Base-by-base conservation (phyloP, 106 monocot species). In the Platanthera guangdongensis region DNA sequence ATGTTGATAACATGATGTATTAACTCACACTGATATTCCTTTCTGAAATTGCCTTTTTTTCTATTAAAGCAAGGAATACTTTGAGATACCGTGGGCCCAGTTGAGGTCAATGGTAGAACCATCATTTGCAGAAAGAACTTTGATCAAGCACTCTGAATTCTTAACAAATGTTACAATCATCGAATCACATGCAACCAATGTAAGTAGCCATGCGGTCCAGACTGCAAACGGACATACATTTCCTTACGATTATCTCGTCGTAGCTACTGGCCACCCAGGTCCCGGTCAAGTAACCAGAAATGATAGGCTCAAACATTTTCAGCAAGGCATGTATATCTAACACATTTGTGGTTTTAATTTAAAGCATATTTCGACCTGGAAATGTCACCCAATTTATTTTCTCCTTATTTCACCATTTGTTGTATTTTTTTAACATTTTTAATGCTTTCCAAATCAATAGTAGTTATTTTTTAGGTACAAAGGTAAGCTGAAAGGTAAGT, bases 31-130 rank as follows among this genome's bases (percentile, higher is more conserved):
- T 39, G 39, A 39, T 39, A 39, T 39, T 39, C 39, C 39, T 39
- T 39, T 39, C 39, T 39, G 39, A 39, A 39, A 22, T 72, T 18
- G 30, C 32, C 13, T 19, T 78, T 46, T 9, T 4, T 9, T 25
- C 1, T 53, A 25, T 28, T 28, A 47, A 67, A 91, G 90, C 72
- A 91, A 91, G 75, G 90, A 91, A 49, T 91, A 91, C 65, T 82
- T 91, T 75, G 90, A 91, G 82, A 91, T 91, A 25, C 79, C 90
- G 57, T 91, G 90, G 90, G 90, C 90, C 45, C 74, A 74, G 21
- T 47, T 86, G 79, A 82, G 86, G 69, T 72, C 79, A 18, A 86
- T 57, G 79, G 86, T 86, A 9, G 86, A 82, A 51, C 86, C 86
- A 53, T 76, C 82, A 14, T 54, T 86, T 68, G 71, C 82, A 21